Evolutionary conservation across 2,329 filamentous ascomycete genomes (phyloP).

Genomic region (Nigrograna mackinnonii): DNA sequence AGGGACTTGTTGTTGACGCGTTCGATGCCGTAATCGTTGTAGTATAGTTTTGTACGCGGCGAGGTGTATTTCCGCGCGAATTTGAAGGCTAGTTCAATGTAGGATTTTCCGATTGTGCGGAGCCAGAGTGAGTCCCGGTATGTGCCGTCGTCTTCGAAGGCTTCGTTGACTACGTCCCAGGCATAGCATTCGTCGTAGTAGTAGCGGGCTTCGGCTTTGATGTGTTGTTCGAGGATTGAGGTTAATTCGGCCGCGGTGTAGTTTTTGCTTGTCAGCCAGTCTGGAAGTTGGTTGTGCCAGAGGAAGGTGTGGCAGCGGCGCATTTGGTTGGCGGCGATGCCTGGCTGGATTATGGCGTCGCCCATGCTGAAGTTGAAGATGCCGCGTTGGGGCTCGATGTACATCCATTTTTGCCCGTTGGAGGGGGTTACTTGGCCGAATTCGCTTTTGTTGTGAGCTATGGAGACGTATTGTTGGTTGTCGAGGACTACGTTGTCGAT

Average conservation of each 20-base stretch:
- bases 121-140: constrained; percentile 60
- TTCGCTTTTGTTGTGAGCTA: constrained; percentile 59
- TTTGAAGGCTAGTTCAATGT: constrained; percentile 61
- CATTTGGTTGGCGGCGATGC: constrained; percentile 46
- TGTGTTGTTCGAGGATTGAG: constrained; percentile 61
- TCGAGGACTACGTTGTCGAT: constrained; percentile 55
- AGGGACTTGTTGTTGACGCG: constrained; percentile 51
- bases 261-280: constrained; percentile 53
- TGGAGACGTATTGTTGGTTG: constrained; percentile 59
- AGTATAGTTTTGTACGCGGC: constrained; percentile 62
- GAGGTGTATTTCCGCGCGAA: constrained; percentile 57
- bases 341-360: constrained; percentile 51
- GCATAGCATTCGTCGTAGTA: constrained; percentile 64
- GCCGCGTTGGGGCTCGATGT: constrained; percentile 60
- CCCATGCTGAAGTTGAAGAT: constrained; percentile 63
- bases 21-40: constrained; percentile 69
- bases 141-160: constrained; percentile 60
- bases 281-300: constrained; percentile 59
- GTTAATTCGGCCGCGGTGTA: constrained; percentile 65
- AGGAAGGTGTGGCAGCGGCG: constrained; percentile 66
- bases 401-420: constrained; percentile 68
- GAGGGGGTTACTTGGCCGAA: constrained; percentile 69
- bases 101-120: constrained; percentile 58
- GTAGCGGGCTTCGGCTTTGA: constrained; percentile 60
- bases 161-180: constrained; percentile 71